Evolutionary conservation across 768 basidiomycete species (phyloP).

Genomic region (Podaxis sp.): DNA sequence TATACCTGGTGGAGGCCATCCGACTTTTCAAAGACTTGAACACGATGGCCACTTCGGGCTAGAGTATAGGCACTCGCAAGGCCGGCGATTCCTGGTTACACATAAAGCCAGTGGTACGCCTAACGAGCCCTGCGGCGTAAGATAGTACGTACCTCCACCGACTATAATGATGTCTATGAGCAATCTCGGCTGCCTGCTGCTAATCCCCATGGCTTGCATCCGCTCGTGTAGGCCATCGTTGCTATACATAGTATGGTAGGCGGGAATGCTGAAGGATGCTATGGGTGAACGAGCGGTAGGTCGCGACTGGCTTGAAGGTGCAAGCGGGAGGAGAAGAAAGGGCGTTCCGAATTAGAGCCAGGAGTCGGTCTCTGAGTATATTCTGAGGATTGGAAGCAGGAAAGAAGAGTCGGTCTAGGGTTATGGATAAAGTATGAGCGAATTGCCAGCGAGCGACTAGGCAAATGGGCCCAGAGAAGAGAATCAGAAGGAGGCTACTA

Average conservation of each 20-base stretch:
- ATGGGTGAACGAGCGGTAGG: not conserved
- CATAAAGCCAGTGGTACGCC: not conserved
- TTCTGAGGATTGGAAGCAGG: not conserved
- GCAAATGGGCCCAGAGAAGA: not conserved
- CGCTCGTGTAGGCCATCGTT: not conserved
- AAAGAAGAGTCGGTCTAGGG: not conserved
- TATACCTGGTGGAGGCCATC: slow-evolving; percentile 27
- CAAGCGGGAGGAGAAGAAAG: not conserved
- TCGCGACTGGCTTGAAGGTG: not conserved
- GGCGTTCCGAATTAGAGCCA: not conserved
- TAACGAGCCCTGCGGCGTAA: not conserved
- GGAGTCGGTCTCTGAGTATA: not conserved
- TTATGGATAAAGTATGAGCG: not conserved
- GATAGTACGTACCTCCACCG: slow-evolving; percentile 34
- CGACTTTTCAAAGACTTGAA: slow-evolving; percentile 41
- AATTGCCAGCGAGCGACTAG: slow-evolving; percentile 1
- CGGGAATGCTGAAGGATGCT: not conserved
- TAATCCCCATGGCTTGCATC: not conserved
- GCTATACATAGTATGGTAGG: not conserved
- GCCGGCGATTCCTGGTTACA: slow-evolving; percentile 36
- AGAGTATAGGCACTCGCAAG: slow-evolving; percentile 46
- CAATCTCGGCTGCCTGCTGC: not conserved
- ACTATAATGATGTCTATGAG: slow-evolving; percentile 40
- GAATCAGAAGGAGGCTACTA: not conserved
- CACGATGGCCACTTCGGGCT: slow-evolving; percentile 44